Conservation (phyloP, 2,329 filamentous ascomycete species). For the Xylaria sp. region DNA sequence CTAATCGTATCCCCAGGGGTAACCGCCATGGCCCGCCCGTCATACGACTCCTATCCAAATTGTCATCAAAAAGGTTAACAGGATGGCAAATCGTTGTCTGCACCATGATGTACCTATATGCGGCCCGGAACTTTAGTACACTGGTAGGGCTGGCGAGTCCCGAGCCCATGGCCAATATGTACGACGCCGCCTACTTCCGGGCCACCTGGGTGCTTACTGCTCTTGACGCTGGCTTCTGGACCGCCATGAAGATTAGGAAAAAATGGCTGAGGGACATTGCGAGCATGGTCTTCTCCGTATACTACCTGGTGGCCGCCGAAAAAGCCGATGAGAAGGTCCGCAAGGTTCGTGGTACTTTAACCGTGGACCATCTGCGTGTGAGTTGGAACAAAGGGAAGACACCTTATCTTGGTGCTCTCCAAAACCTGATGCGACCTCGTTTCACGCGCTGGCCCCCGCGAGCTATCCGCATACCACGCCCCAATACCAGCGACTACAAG, state of each 20-base stretch:
- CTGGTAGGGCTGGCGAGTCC: slow-evolving; percentile 89
- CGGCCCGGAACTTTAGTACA: slow-evolving; percentile 91
- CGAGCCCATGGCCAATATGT: slow-evolving; percentile 92
- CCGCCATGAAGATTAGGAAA: slow-evolving; percentile 84
- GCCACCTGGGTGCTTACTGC: slow-evolving; percentile 97
- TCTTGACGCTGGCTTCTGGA: slow-evolving; percentile 97
- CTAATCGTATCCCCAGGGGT: slow-evolving; percentile 62
- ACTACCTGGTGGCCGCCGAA: slow-evolving; percentile 92
- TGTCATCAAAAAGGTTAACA: slow-evolving; percentile 74
- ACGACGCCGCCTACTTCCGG: slow-evolving; percentile 89
- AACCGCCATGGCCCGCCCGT: slow-evolving; percentile 86
- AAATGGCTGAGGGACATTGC: slow-evolving; percentile 84
- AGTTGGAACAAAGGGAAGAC: slow-evolving; percentile 96
- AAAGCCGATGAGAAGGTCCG: slow-evolving; percentile 96
- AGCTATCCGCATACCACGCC: slow-evolving; percentile 82
- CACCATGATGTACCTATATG: slow-evolving; percentile 89
- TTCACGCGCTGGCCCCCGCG: slow-evolving; percentile 83
- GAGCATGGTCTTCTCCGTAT: slow-evolving; percentile 82
- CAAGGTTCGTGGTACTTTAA: slow-evolving; percentile 84
- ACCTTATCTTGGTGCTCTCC: slow-evolving; percentile 79
- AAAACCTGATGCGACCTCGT: slow-evolving; percentile 74
- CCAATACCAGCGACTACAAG: slow-evolving; percentile 77
- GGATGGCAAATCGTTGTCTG: slow-evolving; percentile 88
- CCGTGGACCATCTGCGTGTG: slow-evolving; percentile 87
- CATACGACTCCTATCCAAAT: slow-evolving; percentile 71